A percentile compares a stretch with the other conserved stretches of the same genome.
Evolutionary conservation across 257 asterid genomes (phyloP).

Genomic region (Solanum peruvianum): DNA sequence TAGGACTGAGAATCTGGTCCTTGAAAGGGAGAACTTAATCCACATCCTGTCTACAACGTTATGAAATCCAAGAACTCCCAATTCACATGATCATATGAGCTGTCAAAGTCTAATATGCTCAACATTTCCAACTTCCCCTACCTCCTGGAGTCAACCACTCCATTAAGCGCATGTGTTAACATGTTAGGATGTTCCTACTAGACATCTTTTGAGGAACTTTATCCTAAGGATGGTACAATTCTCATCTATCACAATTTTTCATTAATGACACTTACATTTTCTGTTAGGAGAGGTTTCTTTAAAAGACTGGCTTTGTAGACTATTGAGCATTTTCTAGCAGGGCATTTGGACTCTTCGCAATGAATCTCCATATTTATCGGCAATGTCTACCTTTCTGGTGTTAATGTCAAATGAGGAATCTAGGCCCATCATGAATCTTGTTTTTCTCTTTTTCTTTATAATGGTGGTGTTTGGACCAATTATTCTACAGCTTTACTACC

Average conservation of each 20-base stretch:
- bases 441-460: not conserved
- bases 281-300: not conserved
- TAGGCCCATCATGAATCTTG: not conserved
- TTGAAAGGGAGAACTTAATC: not conserved
- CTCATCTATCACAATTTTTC: not conserved
- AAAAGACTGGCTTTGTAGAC: not conserved
- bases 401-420: not conserved
- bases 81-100: not conserved
- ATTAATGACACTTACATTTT: not conserved
- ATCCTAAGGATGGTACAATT: not conserved
- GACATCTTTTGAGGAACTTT: not conserved
- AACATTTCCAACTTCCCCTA: not conserved
- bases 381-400: not conserved
- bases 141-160: not conserved
- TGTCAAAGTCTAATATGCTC: not conserved
- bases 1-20: not conserved
- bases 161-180: not conserved
- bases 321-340: not conserved
- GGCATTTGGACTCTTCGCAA: not conserved
- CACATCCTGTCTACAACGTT: not conserved
- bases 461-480: not conserved
- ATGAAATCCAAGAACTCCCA: not conserved
- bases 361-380: not conserved
- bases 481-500: not conserved
- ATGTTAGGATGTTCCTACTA: not conserved